These are phyloP conservation scores for Curvularia hawaiiensis DNA, from an alignment of 2,329 filamentous ascomycete genomes.

Conservation along the genomic window DNA sequence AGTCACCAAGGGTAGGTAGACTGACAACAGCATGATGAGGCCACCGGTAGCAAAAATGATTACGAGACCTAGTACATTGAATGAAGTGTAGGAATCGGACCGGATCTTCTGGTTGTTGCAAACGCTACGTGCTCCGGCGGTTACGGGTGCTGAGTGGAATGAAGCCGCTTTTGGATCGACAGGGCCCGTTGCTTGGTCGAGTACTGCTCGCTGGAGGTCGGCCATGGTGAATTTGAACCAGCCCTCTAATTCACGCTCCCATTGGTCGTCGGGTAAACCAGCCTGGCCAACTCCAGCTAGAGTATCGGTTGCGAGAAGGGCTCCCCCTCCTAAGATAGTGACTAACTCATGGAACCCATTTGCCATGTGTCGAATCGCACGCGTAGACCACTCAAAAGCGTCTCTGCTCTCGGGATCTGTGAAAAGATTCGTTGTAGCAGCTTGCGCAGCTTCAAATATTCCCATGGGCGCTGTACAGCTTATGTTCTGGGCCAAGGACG, in stretches of 20 bases:
- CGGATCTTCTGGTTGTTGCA: slow-evolving; percentile 33
- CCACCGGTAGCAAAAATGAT: slow-evolving; percentile 24
- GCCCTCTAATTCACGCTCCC: slow-evolving; percentile 42
- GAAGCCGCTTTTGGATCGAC: slow-evolving; percentile 5
- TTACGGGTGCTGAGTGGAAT: slow-evolving; percentile 9
- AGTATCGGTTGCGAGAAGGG: slow-evolving; percentile 17
- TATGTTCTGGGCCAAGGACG: slow-evolving; percentile 16
- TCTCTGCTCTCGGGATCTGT: slow-evolving; percentile 7
- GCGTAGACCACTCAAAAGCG: slow-evolving; percentile 2
- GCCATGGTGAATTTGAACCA: slow-evolving; percentile 40
- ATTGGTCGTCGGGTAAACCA: slow-evolving; percentile 40
- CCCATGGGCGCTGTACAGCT: slow-evolving; percentile 29
- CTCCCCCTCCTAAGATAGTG: slow-evolving; percentile 1
- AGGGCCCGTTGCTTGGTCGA: slow-evolving; percentile 21
- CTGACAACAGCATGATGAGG: slow-evolving; percentile 19
- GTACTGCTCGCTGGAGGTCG: slow-evolving; percentile 29
- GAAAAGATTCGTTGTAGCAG: slow-evolving; percentile 1
- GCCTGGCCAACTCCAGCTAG: slow-evolving; percentile 20
- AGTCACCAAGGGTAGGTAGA: neutral
- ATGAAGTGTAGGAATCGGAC: slow-evolving; percentile 24
- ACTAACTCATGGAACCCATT: slow-evolving; percentile 12
- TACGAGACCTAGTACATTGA: slow-evolving; percentile 26
- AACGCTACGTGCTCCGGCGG: slow-evolving; percentile 11
- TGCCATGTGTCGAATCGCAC: slow-evolving; percentile 11
- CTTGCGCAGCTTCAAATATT: slow-evolving; percentile 8